A percentile compares a stretch with the other conserved stretches of the same genome.
Evolutionary conservation across 2,329 filamentous ascomycete species (phyloP).

Genomic region (Bertia moriformis): DNA sequence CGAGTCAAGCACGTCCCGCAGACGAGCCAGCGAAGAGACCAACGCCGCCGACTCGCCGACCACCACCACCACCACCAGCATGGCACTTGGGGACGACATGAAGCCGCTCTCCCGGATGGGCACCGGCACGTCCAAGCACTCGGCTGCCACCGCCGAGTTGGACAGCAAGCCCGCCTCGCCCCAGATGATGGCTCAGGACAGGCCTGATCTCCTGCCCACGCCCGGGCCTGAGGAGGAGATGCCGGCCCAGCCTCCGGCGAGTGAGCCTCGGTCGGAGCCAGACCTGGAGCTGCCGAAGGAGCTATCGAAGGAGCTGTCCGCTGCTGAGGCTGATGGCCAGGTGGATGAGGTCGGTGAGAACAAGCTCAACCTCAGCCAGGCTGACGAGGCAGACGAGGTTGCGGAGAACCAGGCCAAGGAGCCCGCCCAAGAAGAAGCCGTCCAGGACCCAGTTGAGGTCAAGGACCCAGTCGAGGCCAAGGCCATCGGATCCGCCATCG

Average conservation of each 20-base stretch:
- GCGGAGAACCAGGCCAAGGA: neutral
- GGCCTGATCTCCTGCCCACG: too few relatives aligned
- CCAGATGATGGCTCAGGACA: neutral
- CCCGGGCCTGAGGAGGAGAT: too few relatives aligned
- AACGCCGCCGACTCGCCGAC: slow-evolving; percentile 12
- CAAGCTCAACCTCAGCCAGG: neutral
- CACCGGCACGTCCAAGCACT: slow-evolving; percentile 4
- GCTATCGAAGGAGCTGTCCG: neutral
- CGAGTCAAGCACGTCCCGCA: slow-evolving; percentile 21
- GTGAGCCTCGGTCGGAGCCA: neutral
- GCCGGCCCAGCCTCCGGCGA: neutral
- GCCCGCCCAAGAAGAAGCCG: neutral
- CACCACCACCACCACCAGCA: slow-evolving; percentile 7
- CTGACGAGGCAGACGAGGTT: neutral
- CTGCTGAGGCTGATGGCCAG: neutral
- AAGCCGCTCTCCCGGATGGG: slow-evolving; percentile 5
- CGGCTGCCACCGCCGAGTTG: slow-evolving; percentile 9
- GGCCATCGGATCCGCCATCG: too few relatives aligned
- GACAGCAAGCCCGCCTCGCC: slow-evolving; percentile 3
- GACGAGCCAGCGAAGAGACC: slow-evolving; percentile 21
- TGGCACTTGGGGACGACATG: too few relatives aligned
- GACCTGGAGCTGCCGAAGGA: neutral
- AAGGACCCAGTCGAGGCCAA: too few relatives aligned
- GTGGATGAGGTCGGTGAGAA: neutral
- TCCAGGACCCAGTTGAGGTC: neutral